Evolutionary conservation across 2,329 filamentous ascomycete species (phyloP), one percentile per base, ranked within the genome.

Genomic region (Metarhizium anisopliae): DNA sequence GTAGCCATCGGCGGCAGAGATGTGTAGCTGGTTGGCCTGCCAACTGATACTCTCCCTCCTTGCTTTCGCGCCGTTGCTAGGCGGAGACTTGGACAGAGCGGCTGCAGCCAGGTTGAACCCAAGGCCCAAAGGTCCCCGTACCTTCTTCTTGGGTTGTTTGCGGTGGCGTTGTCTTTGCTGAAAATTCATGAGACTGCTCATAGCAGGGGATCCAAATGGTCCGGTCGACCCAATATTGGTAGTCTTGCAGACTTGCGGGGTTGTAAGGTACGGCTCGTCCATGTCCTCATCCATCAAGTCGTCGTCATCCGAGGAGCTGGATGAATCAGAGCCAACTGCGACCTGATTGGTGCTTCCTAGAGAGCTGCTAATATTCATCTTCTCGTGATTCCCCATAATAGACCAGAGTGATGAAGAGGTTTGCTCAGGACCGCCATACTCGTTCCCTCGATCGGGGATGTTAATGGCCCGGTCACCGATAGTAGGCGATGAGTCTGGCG

Each of bases 41-140:
- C 94, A 85, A 61, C 89, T 95, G 58, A 97, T 85, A 68, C 90
- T 96, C 70, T 96, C 92, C 47, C 93, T 80, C 49, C 93, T 81
- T 8, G 87, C 80, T 43, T 79, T 76, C 4, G 74, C 60, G 43
- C 70, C 59, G 62, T 68, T 59, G 63, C 71, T 75, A 8, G 92
- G 89, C 10, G 93, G 91, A 16, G 91, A 96, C 56, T 84, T 85
- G 11, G 90, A 89, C 0, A 86, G 65, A 18, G 70, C 68, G 10
- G 72, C 67, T 2, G 70, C 63, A 6, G 72, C 65, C 35, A 75
- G 70, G 58, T 74, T 74, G 59, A 82, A 81, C 2, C 79, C 79
- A 14, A 82, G 65, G 1, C 78, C 76, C 8, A 80, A 63, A 2
- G 76, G 71, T 1, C 74, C 74, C 8, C 78, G 75, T 11, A 67